phyloP scores from a whole-genome alignment of 805 yeast genomes.

The Tanozyma kutaoensis region DNA sequence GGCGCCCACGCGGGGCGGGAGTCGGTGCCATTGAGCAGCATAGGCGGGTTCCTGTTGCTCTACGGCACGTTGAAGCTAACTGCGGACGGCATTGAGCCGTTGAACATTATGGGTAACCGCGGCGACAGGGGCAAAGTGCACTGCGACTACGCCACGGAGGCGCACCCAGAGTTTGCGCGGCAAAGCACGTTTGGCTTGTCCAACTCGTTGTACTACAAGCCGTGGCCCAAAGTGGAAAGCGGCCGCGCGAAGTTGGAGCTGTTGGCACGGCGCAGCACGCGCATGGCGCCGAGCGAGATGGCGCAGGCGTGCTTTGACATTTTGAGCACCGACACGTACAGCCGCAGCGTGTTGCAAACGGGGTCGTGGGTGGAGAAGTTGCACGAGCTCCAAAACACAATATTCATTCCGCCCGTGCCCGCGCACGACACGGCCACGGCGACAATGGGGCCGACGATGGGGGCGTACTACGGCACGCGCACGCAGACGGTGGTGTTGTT shows the following conservation, averaged over 20 bases:
- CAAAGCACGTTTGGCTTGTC: conserved; percentile 44
- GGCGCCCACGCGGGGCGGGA: conserved; percentile 5
- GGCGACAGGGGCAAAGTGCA: conserved; percentile 26
- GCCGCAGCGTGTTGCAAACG: conserved; percentile 10
- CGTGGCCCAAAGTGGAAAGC: conserved; percentile 61
- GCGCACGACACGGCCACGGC: conserved; percentile 6
- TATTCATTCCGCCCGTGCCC: conserved; percentile 59
- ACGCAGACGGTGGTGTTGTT: conserved; percentile 71
- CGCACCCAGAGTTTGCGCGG: conserved; percentile 3
- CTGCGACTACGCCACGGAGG: background rate
- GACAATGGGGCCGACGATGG: background rate
- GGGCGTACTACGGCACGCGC: conserved; percentile 57
- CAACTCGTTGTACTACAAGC: conserved; percentile 49
- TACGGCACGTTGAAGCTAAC: conserved; percentile 32
- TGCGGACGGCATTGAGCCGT: conserved; percentile 14
- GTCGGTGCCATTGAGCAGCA: conserved; percentile 10
- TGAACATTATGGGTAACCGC: conserved; percentile 38
- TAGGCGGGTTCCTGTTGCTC: conserved; percentile 55
- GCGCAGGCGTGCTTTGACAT: conserved; percentile 40
- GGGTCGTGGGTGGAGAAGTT: conserved; percentile 10
- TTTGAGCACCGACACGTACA: conserved; percentile 32
- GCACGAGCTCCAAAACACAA: conserved; percentile 36
- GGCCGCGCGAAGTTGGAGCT: conserved; percentile 27
- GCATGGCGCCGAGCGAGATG: conserved; percentile 10
- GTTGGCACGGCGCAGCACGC: conserved; percentile 3